Evolutionary conservation across 2,329 filamentous ascomycete species (phyloP), one percentile per base, ranked within the genome.

Genomic region (Nemania sp.): DNA sequence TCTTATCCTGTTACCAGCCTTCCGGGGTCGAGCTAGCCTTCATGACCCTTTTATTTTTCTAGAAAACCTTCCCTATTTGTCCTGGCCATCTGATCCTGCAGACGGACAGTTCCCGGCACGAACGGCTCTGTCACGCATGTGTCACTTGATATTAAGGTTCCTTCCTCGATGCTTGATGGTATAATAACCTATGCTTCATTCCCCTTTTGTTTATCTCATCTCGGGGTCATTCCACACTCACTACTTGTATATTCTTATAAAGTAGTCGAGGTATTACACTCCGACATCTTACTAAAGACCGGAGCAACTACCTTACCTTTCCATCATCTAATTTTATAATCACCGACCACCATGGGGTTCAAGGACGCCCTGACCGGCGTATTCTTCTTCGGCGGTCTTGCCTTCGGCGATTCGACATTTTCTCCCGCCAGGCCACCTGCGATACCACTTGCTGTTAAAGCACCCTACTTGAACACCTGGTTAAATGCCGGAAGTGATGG

Each of bases 401-500:
- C 71, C 35, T 70, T 74, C 24, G 76, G 75, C 52, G 73, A 77
- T 53, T 91, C 89, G 10, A 87, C 83, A 1, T 92, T 92, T 75
- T 83, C 80, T 41, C 90, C 90, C 38, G 86, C 87, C 41, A 84
- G 89, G 6, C 90, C 90, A 49, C 91, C 91, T 18, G 86, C 91
- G 1, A 83, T 92, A 29, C 92, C 92, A 13, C 79, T 95, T 38
- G 91, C 91, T 51, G 92, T 94, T 52, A 89, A 88, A 69, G 91
- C 89, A 10, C 92, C 92, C 0, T 95, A 94, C 73, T 80, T 94
- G 18, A 93, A 88, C 76, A 87, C 89, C 15, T 93, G 91, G 90
- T 83, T 91, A 49, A 80, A 86, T 65, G 89, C 85, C 10, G 89
- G 89, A 1, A 86, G 82, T 29, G 84, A 89, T 76, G 87, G 86